A percentile compares a stretch with the other conserved stretches of the same genome.
Evolutionary conservation across 1,284 basidiomycete species (phyloP).

Genomic region (Vanrija humicola): DNA sequence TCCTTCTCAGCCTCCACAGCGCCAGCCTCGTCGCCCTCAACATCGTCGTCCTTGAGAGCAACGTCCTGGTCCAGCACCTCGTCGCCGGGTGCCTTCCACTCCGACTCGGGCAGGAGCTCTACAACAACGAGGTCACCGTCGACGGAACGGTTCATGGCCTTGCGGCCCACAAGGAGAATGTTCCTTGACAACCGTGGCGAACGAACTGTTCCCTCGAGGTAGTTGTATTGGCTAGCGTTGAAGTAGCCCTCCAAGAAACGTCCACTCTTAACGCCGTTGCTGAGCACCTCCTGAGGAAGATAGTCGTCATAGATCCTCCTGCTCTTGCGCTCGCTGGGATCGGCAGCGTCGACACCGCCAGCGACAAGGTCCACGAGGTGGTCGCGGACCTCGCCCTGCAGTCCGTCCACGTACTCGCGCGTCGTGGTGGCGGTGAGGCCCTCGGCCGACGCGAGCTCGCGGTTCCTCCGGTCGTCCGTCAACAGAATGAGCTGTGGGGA

Average conservation of each 20-base stretch:
- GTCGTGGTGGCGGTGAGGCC: conserved; percentile 65
- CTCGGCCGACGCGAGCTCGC: conserved; percentile 67
- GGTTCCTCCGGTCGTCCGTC: conserved; percentile 85
- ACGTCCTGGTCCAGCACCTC: conserved; percentile 93
- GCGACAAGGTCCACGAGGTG: conserved; percentile 76
- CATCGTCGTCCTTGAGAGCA: conserved; percentile 83
- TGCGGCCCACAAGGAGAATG: conserved; percentile 78
- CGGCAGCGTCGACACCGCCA: conserved; percentile 57
- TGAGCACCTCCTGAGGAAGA: conserved; percentile 65
- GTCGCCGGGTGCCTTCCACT: conserved; percentile 91
- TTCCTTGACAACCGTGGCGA: conserved; percentile 71
- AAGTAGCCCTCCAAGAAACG: conserved; percentile 88
- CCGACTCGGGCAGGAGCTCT: conserved; percentile 76
- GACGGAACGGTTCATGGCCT: conserved; percentile 93
- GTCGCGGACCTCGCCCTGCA: conserved; percentile 54
- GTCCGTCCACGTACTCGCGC: conserved; percentile 71
- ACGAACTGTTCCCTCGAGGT: conserved; percentile 85
- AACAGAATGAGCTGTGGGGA: conserved; percentile 70
- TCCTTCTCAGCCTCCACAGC: conserved; percentile 51
- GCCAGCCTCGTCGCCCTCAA: conserved; percentile 82
- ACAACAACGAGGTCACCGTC: conserved; percentile 92
- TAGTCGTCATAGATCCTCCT: conserved; percentile 78
- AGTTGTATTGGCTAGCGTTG: conserved; percentile 94
- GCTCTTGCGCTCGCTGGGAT: conserved; percentile 41
- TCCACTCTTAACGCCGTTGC: conserved; percentile 81